Evolutionary conservation across 257 asterid genomes (phyloP), one percentile per base, ranked within the genome.

Genomic region (Cinchona pubescens): DNA sequence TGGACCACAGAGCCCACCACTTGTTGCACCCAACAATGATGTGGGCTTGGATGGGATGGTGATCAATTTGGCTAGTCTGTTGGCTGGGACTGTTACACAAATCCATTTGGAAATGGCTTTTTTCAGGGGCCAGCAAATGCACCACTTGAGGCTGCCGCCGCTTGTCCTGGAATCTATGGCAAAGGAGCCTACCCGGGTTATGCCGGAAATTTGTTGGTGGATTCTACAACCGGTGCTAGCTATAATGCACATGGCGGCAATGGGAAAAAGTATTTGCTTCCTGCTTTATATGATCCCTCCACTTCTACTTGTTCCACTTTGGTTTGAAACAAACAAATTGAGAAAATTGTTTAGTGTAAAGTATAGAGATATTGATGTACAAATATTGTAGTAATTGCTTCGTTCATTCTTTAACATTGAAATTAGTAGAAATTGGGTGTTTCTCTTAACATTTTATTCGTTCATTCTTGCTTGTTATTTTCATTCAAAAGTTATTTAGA

Each of bases 161-260:
- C 87, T 25, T 85, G 89, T 45, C 49, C 83, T 1, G 83, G 86
- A 7, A 45, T 85, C 10, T 85, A 53, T 71, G 89, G 75, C 37
- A 75, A 79, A 18, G 89, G 83, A 42, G 80, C 83, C 0, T 85
- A 75, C 59, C 87, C 89, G 1, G 87, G 87, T 3, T 85, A 80
- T 74, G 74, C 89, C 1, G 87, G 87, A 11, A 69, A 79, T n/a
- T 69, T 85, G 71, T 34, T 76, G 60, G 78, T 75, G 23, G 87
- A 85, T 59, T 38, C 75, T 32, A 30, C 59, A 18, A 78, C 80
- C 29, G 87, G 87, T 56, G 86, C 87, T 9, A 80, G 85, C 71
- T 85, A 79, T 63, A 85, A 85, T 75, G 85, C 87, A 37, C 71
- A 72, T 56, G 89, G 85, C 19, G 71, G 10, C 23, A 82, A 78